Evolutionary conservation across 108 stramenopile genomes (phyloP), one percentile per base, ranked within the genome.

Genomic region (Skeletonema costatum): DNA sequence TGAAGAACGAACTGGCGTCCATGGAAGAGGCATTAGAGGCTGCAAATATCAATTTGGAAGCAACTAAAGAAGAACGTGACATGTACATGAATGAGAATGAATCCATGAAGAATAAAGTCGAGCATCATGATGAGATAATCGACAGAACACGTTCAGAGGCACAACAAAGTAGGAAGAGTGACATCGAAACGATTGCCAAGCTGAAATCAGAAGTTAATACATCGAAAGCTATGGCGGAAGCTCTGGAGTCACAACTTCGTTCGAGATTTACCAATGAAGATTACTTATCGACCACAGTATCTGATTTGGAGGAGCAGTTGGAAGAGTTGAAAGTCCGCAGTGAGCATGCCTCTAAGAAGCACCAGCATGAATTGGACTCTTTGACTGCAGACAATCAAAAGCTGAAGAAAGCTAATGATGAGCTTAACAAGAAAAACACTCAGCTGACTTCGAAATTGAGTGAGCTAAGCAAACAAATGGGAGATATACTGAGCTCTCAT

Each of bases 241-340:
- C 84, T 29, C 31, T 87, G 32, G 87, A 87, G 41, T 66, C 71
- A 16, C 83, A 87, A 59, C 82, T 87, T 33, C 73, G 84, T 66
- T 83, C 84, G 21, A 75, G 75, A 7, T 87, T 87, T 44, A 85
- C 81, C 29, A 83, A 85, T 46, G 83, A 85, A 53, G 84, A 87
- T 46, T 83, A 85, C 35, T 75, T 87, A 32, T 79, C 79, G 11
- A 73, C 74, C 25, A 75, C 84, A 44, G 87, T 87, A 6, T 39
- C 72, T 16, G 74, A 81, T 35, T 66, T 87, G 50, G 84, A 87
- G 71, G 78, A 64, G 29, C 69, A 85, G 29, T 39, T 84, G n/a
- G 76, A 85, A 50, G 80, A 85, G 31, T 17, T 76, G 13, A 83
- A 74, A 53, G 64, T 73, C 50, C 41, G 69, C 21, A 74, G 64